Conservation (phyloP, 1,284 basidiomycete species). For the Neolentinus lepideus region DNA sequence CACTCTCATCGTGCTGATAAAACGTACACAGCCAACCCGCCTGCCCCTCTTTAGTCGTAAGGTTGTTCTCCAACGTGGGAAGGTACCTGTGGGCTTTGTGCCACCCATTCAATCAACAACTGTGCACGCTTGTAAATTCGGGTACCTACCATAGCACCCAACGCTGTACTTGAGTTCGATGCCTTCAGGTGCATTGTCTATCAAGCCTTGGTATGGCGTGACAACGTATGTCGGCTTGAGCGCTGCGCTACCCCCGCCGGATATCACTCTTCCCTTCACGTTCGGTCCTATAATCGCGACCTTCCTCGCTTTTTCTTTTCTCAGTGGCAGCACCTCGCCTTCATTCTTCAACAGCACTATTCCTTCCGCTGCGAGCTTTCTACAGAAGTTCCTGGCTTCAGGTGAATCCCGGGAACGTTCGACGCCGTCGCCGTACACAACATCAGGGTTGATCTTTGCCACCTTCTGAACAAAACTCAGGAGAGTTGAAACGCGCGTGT, state of each 20-base stretch:
- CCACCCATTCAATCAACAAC: neutral
- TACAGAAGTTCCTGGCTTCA: conserved; percentile 45
- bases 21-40: conserved; percentile 58
- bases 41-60: conserved; percentile 42
- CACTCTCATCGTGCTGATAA: conserved; percentile 43
- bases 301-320: conserved; percentile 21
- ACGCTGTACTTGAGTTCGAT: conserved; percentile 42
- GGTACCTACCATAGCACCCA: conserved; percentile 50
- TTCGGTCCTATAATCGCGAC: conserved; percentile 40
- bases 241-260: conserved; percentile 43
- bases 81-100: conserved; percentile 14
- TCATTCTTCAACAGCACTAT: conserved; percentile 71
- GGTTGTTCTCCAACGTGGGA: conserved; percentile 44
- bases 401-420: conserved; percentile 54
- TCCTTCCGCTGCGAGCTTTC: conserved; percentile 52
- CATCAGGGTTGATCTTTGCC: conserved; percentile 47
- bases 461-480: conserved; percentile 54
- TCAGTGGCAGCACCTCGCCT: conserved; percentile 35
- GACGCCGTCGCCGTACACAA: conserved; percentile 58
- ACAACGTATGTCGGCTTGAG: conserved; percentile 40
- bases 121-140: neutral
- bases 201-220: conserved; percentile 53
- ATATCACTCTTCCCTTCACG: conserved; percentile 36
- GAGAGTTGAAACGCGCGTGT: conserved; percentile 47
- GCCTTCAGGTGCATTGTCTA: conserved; percentile 34